A percentile compares a stretch with the other conserved stretches of the same genome.
Conservation (phyloP, 768 basidiomycete species). For the Mrakia gelida region DNA sequence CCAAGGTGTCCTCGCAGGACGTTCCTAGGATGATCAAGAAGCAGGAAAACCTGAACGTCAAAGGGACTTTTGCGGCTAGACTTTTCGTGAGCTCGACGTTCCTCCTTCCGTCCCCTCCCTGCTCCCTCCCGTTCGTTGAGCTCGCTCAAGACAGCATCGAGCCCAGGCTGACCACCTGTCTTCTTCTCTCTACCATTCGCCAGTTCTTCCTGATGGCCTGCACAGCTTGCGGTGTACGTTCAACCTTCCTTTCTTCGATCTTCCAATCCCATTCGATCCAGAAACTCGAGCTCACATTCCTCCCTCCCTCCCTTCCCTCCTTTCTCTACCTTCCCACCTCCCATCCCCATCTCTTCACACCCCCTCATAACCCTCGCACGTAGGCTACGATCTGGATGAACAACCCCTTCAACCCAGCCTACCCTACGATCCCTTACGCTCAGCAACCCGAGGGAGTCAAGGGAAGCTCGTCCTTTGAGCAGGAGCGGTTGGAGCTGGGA, state of each 20-base stretch:
- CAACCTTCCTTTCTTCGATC: neutral
- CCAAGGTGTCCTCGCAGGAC: neutral
- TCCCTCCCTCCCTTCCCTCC: neutral
- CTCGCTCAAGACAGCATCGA: neutral
- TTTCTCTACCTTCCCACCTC: neutral
- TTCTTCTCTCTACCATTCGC: too few relatives aligned
- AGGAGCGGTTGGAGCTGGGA: neutral
- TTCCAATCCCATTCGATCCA: too few relatives aligned
- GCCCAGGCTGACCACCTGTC: neutral
- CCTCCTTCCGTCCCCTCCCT: neutral
- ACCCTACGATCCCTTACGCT: neutral
- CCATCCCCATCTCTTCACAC: neutral
- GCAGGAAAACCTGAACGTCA: neutral
- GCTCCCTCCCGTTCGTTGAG: neutral
- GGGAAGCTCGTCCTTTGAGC: neutral
- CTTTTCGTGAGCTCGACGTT: neutral
- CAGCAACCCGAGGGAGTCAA: neutral
- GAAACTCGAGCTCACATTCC: too few relatives aligned
- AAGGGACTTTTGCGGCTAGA: neutral
- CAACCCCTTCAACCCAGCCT: neutral
- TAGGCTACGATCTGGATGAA: neutral
- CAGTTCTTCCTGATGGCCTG: neutral
- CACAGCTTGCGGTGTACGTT: neutral
- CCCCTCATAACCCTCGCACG: neutral
- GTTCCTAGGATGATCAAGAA: neutral